Evolutionary conservation across 108 stramenopile genomes (phyloP).

Genomic region (Hondaea fermentalgiana): DNA sequence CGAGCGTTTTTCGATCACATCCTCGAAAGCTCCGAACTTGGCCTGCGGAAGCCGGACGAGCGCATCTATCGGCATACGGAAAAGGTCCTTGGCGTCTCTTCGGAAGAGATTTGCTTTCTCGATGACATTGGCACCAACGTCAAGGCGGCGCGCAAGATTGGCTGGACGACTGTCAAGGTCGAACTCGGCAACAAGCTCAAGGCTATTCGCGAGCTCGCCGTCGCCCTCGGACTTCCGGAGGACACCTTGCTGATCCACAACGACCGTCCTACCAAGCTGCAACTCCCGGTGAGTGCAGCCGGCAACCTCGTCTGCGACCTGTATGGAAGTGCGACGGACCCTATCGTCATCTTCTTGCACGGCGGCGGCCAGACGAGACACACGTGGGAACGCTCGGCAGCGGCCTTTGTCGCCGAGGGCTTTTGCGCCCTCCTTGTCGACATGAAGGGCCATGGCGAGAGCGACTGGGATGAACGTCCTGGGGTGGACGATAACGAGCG

Average conservation of each 20-base stretch:
- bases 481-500: not conserved
- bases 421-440: not conserved
- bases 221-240: not conserved
- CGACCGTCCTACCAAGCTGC: not conserved
- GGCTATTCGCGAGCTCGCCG: not conserved
- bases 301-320: not conserved
- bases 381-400: not conserved
- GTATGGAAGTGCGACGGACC: not conserved
- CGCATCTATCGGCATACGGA: not conserved
- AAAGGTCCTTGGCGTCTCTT: not conserved
- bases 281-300: not conserved
- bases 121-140: constrained; percentile 1
- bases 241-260: not conserved
- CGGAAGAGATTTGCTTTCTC: not conserved
- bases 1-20: not conserved
- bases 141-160: not conserved
- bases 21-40: not conserved
- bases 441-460: not conserved
- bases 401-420: not conserved
- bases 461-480: not conserved
- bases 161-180: not conserved
- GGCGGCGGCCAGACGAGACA: constrained; percentile 8
- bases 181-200: not conserved
- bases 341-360: not conserved
- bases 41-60: not conserved